A percentile compares a stretch with the other conserved stretches of the same genome.
Evolutionary conservation across 371 early-diverging fungal genomes (phyloP).

Genomic region (Umbelopsis sp.): DNA sequence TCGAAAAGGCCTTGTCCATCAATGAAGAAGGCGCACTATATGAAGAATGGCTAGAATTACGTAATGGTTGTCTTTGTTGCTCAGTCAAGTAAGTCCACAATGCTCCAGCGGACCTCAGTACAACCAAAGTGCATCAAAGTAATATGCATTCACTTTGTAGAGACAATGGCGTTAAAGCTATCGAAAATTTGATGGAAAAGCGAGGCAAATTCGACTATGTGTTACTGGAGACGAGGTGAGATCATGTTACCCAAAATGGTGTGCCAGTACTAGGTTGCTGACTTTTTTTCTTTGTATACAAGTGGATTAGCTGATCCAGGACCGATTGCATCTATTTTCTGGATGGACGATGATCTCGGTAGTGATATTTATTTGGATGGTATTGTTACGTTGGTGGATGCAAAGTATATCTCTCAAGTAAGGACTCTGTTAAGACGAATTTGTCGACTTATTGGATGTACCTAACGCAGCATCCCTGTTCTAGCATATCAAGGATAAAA

Average conservation of each 20-base stretch:
- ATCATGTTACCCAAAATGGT: neutral
- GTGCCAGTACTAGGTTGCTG: neutral
- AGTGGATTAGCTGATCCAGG: constrained; percentile 85
- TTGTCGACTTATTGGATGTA: neutral
- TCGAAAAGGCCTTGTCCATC: constrained; percentile 89
- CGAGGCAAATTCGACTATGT: constrained; percentile 93
- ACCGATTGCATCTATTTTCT: constrained; percentile 94
- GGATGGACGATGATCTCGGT: constrained; percentile 94
- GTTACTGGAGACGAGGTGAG: constrained; percentile 83
- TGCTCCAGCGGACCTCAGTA: too few relatives aligned
- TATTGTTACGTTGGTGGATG: constrained; percentile 92
- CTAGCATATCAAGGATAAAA: constrained; percentile 58
- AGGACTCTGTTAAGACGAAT: neutral
- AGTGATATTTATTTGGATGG: constrained; percentile 92
- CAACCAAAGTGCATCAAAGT: too few relatives aligned
- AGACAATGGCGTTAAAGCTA: constrained; percentile 92
- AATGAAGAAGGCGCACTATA: constrained; percentile 79
- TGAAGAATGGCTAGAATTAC: constrained; percentile 96
- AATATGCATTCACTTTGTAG: constrained; percentile 36
- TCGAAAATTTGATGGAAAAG: constrained; percentile 92
- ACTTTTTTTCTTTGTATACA: neutral
- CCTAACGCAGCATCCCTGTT: neutral
- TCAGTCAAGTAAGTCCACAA: constrained; percentile 77
- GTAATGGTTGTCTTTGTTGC: constrained; percentile 97
- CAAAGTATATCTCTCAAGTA: constrained; percentile 74